Evolutionary conservation across 176 grass and related monocot species (phyloP).

Genomic region (Bonia amplexicaulis): DNA sequence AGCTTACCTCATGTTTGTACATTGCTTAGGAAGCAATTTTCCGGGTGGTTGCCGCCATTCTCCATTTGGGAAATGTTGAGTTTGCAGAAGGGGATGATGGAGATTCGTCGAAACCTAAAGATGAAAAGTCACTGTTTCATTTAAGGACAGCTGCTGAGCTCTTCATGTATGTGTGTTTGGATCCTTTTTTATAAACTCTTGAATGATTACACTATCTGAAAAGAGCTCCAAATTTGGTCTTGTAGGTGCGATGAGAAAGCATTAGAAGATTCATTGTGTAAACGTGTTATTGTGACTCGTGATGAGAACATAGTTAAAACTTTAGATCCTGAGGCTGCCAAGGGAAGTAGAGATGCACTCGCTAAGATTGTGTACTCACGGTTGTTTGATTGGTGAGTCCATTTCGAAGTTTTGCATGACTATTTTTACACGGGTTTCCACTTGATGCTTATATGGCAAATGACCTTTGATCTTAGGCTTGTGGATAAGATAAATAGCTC

Average conservation of each 20-base stretch:
- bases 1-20: conserved; percentile 21
- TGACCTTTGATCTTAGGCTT: conserved; percentile 65
- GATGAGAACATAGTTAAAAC: conserved; percentile 94
- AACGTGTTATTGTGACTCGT: conserved; percentile 87
- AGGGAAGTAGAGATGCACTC: conserved; percentile 85
- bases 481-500: conserved; percentile 94
- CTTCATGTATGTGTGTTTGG: conserved; percentile 59
- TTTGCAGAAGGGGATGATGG: conserved; percentile 80
- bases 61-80: conserved; percentile 86
- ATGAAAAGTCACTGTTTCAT: conserved; percentile 89
- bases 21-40: conserved; percentile 89
- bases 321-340: conserved; percentile 67
- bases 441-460: conserved; percentile 16
- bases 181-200: conserved; percentile 16
- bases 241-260: conserved; percentile 77
- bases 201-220: background rate
- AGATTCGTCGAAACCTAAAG: conserved; percentile 90
- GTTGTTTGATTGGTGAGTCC: conserved; percentile 89
- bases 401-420: background rate
- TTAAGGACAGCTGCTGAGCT: conserved; percentile 78
- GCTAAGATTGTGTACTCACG: conserved; percentile 91
- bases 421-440: conserved; percentile 25
- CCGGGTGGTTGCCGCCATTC: conserved; percentile 84
- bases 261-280: conserved; percentile 85
- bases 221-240: conserved; percentile 29